phyloP scores from a whole-genome alignment of 441 rosid genomes.

The Dalechampia spathulata region DNA sequence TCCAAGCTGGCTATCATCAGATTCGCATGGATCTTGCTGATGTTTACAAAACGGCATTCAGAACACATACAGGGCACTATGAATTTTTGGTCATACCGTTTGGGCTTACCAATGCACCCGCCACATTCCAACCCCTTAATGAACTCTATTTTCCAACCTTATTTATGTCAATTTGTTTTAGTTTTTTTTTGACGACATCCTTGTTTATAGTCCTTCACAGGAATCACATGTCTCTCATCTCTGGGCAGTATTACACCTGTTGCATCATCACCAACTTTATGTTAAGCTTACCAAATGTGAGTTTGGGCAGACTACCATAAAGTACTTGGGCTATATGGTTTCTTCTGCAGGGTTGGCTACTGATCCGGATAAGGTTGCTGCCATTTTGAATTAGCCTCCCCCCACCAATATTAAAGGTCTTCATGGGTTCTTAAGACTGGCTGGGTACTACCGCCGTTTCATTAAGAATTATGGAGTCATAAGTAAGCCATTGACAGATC shows the following conservation, averaged over 20 bases:
- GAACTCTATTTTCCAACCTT: not conserved
- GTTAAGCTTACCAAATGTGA: not conserved
- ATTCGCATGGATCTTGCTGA: not conserved
- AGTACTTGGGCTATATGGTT: not conserved
- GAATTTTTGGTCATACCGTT: not conserved
- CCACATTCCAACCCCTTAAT: not conserved
- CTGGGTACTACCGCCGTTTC: not conserved
- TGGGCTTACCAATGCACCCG: not conserved
- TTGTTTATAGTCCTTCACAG: not conserved
- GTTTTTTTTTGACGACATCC: not conserved
- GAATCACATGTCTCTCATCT: not conserved
- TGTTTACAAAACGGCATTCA: not conserved
- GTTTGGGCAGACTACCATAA: not conserved
- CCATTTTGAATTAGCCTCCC: not conserved
- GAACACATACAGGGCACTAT: not conserved
- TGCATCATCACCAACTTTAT: not conserved
- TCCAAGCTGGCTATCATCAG: not conserved
- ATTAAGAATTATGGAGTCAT: not conserved
- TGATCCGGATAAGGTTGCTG: not conserved
- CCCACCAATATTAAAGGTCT: not conserved
- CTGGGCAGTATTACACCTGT: not conserved
- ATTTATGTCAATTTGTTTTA: not conserved
- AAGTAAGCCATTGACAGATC: not conserved
- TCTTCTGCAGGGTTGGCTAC: not conserved
- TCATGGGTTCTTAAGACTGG: not conserved